These are phyloP conservation scores for Capsicum chinense DNA, from an alignment of 257 asterid genomes.

Conservation along the genomic window DNA sequence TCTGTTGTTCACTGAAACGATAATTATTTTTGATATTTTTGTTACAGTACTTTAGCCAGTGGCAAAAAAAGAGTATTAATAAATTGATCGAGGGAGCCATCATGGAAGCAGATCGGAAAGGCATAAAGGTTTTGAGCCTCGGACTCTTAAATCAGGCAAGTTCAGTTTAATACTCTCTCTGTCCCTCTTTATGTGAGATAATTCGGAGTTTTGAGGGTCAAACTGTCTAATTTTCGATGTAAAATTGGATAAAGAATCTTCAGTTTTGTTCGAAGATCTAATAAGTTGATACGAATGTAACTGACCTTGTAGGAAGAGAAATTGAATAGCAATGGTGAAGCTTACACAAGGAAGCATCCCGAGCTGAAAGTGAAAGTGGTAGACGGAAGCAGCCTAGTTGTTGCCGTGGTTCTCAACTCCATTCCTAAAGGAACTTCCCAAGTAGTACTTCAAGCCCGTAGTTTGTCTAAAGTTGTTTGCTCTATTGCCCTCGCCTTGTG, in stretches of 20 bases:
- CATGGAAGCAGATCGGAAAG: slow-evolving; percentile 54
- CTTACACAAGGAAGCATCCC: slow-evolving; percentile 54
- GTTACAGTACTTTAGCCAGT: background rate
- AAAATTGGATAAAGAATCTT: background rate
- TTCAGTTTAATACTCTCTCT: background rate
- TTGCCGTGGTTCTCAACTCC: slow-evolving; percentile 16
- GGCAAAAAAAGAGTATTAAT: slow-evolving; percentile 74
- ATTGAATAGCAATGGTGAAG: slow-evolving; percentile 59
- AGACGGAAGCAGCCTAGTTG: slow-evolving; percentile 49
- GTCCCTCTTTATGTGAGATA: background rate
- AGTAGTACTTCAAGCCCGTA: slow-evolving; percentile 35
- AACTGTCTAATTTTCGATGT: background rate
- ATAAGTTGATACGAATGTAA: background rate
- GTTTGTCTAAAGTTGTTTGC: background rate
- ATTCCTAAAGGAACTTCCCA: slow-evolving; percentile 4
- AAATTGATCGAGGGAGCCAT: slow-evolving; percentile 69
- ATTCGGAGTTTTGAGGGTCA: background rate
- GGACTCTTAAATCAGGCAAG: slow-evolving; percentile 78
- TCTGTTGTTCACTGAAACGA: background rate
- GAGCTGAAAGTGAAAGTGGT: slow-evolving; percentile 56
- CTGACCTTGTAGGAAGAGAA: slow-evolving; percentile 56
- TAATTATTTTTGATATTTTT: background rate
- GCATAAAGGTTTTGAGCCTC: slow-evolving; percentile 64
- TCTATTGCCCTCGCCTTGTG: background rate
- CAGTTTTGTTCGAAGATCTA: background rate